phyloP scores from a whole-genome alignment of 208 protist species.

The Wallacemonas sp. region DNA sequence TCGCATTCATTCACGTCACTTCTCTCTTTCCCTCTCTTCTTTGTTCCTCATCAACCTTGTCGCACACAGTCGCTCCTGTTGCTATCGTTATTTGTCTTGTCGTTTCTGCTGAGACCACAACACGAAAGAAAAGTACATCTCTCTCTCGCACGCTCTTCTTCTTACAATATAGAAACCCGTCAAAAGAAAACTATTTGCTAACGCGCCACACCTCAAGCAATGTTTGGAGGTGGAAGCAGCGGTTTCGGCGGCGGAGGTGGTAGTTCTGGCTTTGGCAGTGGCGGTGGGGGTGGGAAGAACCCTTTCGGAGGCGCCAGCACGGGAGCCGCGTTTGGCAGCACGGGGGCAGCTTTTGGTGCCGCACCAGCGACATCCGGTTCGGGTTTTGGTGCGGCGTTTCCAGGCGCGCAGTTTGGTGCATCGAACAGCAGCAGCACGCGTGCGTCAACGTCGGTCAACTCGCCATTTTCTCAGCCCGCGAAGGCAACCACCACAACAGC shows the following conservation, averaged over 20 bases:
- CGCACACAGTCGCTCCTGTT: too few species aligned
- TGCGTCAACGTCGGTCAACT: too few species aligned
- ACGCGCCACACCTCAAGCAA: too few species aligned
- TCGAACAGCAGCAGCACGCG: too few species aligned
- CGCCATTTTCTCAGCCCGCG: too few species aligned
- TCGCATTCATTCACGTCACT: not conserved
- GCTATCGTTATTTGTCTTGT: too few species aligned
- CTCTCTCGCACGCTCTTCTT: not conserved
- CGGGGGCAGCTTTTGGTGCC: not conserved
- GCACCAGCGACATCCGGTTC: too few species aligned
- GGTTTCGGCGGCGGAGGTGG: too few species aligned
- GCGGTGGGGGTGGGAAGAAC: not conserved
- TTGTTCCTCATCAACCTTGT: too few species aligned
- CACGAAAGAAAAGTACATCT: not conserved
- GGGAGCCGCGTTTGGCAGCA: not conserved
- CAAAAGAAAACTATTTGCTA: not conserved
- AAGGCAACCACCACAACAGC: too few species aligned
- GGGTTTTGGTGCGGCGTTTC: conserved; percentile 21
- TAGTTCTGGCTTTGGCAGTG: not conserved
- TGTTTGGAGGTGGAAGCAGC: too few species aligned
- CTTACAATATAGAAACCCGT: not conserved
- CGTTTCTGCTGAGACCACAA: not conserved
- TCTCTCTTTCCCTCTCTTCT: conserved; percentile 10
- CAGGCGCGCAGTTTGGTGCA: too few species aligned
- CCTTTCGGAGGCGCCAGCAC: not conserved